Evolutionary conservation across 1,284 basidiomycete genomes (phyloP).

Genomic region (Exobasidium cylindrosporum): DNA sequence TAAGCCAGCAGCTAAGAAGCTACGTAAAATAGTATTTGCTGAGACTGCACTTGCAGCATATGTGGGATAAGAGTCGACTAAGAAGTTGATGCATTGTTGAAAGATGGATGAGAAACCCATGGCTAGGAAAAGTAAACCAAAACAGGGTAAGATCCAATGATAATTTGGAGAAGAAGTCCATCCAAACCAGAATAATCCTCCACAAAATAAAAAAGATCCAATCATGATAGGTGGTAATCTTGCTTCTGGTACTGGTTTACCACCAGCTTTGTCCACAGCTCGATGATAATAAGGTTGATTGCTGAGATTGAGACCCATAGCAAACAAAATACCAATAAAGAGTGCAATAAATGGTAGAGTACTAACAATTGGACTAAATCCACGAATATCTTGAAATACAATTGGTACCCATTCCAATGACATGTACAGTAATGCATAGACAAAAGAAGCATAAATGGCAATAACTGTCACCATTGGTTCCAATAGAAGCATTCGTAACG

Average conservation of each 20-base stretch:
- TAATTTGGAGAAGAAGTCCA: constrained; percentile 51
- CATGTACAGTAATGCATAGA: constrained; percentile 16
- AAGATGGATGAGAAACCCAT: constrained; percentile 13
- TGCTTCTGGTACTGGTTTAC: constrained; percentile 23
- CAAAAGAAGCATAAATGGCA: constrained; percentile 16
- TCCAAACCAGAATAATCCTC: constrained; percentile 57
- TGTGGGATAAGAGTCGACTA: constrained; percentile 20
- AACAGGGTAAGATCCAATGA: constrained; percentile 18
- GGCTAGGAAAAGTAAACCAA: constrained; percentile 27
- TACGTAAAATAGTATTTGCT: constrained; percentile 19
- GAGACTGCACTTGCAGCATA: constrained; percentile 17
- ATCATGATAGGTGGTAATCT: constrained; percentile 16
- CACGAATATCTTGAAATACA: not conserved
- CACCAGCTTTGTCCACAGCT: constrained; percentile 17
- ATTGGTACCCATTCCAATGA: constrained; percentile 8
- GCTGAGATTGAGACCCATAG: constrained; percentile 15
- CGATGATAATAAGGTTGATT: constrained; percentile 19
- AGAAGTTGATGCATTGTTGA: constrained; percentile 25
- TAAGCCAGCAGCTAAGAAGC: constrained; percentile 39
- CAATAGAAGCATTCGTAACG: constrained; percentile 39
- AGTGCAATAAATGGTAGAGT: constrained; percentile 13
- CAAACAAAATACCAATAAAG: constrained; percentile 25
- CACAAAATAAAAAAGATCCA: constrained; percentile 31
- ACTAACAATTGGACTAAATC: constrained; percentile 4
- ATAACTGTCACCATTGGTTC: constrained; percentile 38